phyloP scores from a whole-genome alignment of 768 basidiomycete genomes.

The Rhodotorula graminis region DNA sequence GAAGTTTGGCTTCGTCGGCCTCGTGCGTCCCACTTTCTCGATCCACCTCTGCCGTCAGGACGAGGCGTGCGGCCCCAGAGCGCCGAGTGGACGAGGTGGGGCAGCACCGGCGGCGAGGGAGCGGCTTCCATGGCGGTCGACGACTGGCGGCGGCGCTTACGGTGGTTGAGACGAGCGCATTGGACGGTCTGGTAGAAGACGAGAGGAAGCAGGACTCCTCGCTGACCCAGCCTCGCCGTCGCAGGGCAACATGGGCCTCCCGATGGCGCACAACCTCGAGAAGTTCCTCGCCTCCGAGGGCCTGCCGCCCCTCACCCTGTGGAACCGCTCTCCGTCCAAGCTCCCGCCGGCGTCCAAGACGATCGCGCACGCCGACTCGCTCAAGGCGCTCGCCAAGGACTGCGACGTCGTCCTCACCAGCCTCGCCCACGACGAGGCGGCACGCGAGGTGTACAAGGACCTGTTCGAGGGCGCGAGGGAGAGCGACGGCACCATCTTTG shows the following conservation, averaged over 20 bases:
- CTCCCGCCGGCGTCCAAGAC: slow-evolving; percentile 55
- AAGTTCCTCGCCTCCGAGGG: slow-evolving; percentile 51
- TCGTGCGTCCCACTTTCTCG: neutral
- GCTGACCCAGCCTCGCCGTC: neutral
- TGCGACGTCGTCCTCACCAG: slow-evolving; percentile 74
- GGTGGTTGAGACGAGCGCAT: too few species aligned
- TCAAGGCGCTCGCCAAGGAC: slow-evolving; percentile 59
- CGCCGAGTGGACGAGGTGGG: too few species aligned
- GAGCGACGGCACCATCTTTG: slow-evolving; percentile 60
- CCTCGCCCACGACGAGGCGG: slow-evolving; percentile 66
- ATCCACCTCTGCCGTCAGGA: neutral
- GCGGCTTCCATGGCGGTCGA: too few species aligned
- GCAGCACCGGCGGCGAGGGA: too few species aligned
- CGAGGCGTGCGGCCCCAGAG: too few species aligned
- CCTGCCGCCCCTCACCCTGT: slow-evolving; percentile 60
- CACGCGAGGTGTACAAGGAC: slow-evolving; percentile 59
- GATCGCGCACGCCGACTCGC: slow-evolving; percentile 57
- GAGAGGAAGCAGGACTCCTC: too few species aligned
- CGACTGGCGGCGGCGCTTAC: too few species aligned
- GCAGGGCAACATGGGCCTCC: slow-evolving; percentile 63
- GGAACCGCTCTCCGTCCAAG: slow-evolving; percentile 67
- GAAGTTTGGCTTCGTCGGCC: slow-evolving; percentile 24
- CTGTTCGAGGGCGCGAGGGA: slow-evolving; percentile 52
- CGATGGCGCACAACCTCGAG: slow-evolving; percentile 76
- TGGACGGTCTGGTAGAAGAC: too few species aligned